Conservation (phyloP, 179 eudicot species). For the Heliamphora ciliata region DNA sequence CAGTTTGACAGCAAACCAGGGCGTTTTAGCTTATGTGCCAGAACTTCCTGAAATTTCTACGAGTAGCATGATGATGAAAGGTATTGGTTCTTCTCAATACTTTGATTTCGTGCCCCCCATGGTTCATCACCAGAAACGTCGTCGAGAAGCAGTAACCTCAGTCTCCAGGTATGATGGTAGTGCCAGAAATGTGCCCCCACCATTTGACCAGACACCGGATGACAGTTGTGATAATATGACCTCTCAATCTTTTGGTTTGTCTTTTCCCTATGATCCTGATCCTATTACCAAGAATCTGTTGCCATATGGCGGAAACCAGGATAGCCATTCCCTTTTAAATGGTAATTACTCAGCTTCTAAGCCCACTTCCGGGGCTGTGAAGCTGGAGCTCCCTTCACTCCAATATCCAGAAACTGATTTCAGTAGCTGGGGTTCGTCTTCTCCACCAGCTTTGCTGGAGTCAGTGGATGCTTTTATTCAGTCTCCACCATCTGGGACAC, state of each 20-base stretch:
- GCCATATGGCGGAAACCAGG: constrained; percentile 30
- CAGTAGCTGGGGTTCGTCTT: constrained; percentile 39
- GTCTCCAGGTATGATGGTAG: constrained; percentile 27
- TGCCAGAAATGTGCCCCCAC: constrained; percentile 26
- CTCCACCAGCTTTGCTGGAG: constrained; percentile 47
- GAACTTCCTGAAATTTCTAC: constrained; percentile 35
- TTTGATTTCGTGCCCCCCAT: constrained; percentile 31
- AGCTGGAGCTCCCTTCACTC: constrained; percentile 99
- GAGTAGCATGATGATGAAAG: constrained; percentile 30
- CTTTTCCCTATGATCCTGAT: constrained; percentile 39
- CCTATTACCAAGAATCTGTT: constrained; percentile 29
- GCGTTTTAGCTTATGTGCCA: constrained; percentile 27
- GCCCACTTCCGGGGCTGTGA: constrained; percentile 53
- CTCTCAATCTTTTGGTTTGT: constrained; percentile 33
- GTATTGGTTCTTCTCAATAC: constrained; percentile 32
- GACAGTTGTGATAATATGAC: constrained; percentile 26
- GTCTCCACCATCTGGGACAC: constrained; percentile 49
- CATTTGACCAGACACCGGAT: constrained; percentile 36
- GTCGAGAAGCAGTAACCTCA: constrained; percentile 34
- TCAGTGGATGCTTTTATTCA: constrained; percentile 55
- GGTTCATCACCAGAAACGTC: constrained; percentile 39
- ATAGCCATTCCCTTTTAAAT: constrained; percentile 60
- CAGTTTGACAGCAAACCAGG: constrained; percentile 29
- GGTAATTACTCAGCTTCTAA: constrained; percentile 64
- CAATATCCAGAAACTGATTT: constrained; percentile 56